Conservation (phyloP, 177 flowering plant species). For the Vitis hybrid region DNA sequence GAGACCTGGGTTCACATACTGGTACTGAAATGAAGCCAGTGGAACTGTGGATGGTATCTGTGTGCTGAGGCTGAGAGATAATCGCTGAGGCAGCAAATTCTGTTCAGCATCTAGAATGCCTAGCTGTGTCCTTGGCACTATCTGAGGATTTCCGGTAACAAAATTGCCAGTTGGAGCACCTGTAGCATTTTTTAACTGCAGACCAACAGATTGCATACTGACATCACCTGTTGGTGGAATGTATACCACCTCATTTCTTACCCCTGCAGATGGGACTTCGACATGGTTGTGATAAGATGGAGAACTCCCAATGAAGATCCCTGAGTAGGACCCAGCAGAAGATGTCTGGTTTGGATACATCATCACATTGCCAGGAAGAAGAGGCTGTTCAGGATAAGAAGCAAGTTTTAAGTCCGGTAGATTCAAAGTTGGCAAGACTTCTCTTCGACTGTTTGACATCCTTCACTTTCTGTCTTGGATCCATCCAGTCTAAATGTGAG, state of each 20-base stretch:
- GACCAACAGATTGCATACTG: conserved; percentile 25
- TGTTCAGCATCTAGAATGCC: conserved; percentile 27
- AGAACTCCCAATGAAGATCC: conserved; percentile 21
- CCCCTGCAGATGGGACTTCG: conserved; percentile 17
- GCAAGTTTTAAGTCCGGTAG: conserved; percentile 14
- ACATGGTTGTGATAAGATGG: conserved; percentile 10
- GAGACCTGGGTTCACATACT: conserved; percentile 21
- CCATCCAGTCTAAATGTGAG: no score
- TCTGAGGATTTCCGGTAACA: conserved; percentile 29
- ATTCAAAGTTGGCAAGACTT: conserved; percentile 12
- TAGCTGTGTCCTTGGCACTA: conserved; percentile 32
- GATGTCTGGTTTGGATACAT: conserved; percentile 28
- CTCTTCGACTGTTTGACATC: conserved; percentile 30
- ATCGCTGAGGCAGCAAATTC: conserved; percentile 32
- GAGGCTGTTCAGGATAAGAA: conserved; percentile 17
- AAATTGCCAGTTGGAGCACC: conserved; percentile 28
- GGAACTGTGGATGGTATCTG: conserved; percentile 31
- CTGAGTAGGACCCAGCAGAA: conserved; percentile 23
- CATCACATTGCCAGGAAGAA: conserved; percentile 19
- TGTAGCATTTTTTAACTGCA: conserved; percentile 18
- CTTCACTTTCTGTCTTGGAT: conserved; percentile 10
- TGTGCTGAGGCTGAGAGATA: conserved; percentile 52
- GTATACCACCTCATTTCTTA: conserved; percentile 25
- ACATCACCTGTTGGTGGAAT: conserved; percentile 24
- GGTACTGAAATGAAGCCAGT: conserved; percentile 24